Base-by-base conservation (phyloP, 495 filamentous ascomycete genomes). In the Tuber borchii region DNA sequence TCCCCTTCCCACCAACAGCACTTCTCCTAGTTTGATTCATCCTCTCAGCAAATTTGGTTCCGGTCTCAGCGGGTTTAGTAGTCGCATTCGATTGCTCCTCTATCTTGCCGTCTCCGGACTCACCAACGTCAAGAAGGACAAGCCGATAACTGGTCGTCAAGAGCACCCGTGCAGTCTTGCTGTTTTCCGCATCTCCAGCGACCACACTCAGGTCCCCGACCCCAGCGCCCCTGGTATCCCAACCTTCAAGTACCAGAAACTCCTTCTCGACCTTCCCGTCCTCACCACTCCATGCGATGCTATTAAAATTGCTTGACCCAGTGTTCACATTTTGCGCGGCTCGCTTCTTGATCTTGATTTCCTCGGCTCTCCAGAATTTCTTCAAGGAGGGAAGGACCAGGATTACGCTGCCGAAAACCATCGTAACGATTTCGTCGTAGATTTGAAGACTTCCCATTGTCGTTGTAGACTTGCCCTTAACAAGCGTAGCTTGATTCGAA, bases 401-500 rank as follows among this genome's bases (percentile, higher is more conserved):
- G 2, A 80, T 26, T 10, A 71, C 68, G 14, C 70, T 42, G 16
- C 73, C 77, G 17, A 76, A 79, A n/a, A 80, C 73, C 17, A 80
- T 75, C 22, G 78, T 76, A 19, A 80, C 31, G 7, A 76, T 76
- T 31, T 80, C 78, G 16, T 80, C 78, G n/a, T 76, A 39, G 20
- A 80, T 80, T 20, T 80, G 77, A 5, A 80, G 71, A 8, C 73
- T 74, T 8, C 77, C 78, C 78, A 80, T 80, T 8, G 78, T 71
- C 14, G 78, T 44, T 45, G 70, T 40, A 42, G 74, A 51, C 37
- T 76, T 80, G 16, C 77, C 77, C 16, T 73, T 80, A 9, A 69
- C 46, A 8, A 80, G 71, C 12, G 69, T 56, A 2, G 71, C 69
- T n/a, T 74, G 68, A 0, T 68, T 79, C 31, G 73, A 71, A 39